A percentile compares a stretch with the other conserved stretches of the same genome.
Conservation (phyloP, 495 filamentous ascomycete genomes). For the Trichoderma orchidacearum region DNA sequence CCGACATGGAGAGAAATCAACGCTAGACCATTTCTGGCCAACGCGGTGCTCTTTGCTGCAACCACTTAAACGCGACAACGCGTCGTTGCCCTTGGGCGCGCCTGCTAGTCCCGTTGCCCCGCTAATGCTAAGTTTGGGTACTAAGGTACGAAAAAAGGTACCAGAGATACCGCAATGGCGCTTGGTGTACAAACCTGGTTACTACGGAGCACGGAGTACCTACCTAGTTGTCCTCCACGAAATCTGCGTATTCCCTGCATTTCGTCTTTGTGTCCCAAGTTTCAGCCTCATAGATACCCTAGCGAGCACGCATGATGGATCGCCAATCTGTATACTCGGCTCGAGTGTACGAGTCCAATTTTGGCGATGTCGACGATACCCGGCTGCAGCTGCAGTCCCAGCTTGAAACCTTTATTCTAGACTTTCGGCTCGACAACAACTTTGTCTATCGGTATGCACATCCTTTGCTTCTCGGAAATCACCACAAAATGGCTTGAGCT, state of each 20-base stretch:
- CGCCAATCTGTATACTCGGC: constrained; percentile 72
- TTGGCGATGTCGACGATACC: constrained; percentile 38
- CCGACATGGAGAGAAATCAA: not conserved
- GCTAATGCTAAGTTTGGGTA: too few relatives aligned
- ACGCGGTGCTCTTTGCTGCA: not conserved
- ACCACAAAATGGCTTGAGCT: not conserved
- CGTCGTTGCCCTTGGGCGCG: constrained; percentile 9
- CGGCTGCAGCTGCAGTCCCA: constrained; percentile 44
- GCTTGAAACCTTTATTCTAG: constrained; percentile 75
- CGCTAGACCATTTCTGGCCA: not conserved
- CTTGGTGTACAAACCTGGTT: too few relatives aligned
- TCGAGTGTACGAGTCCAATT: constrained; percentile 59
- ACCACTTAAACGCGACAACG: constrained; percentile 11
- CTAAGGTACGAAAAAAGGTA: too few relatives aligned
- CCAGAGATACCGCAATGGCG: too few relatives aligned
- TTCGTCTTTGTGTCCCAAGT: not conserved
- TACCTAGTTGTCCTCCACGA: not conserved
- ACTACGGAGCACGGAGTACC: too few relatives aligned
- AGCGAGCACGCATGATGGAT: constrained; percentile 57
- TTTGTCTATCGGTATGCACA: constrained; percentile 80
- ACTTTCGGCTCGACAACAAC: constrained; percentile 89
- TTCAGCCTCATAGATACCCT: not conserved
- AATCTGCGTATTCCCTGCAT: not conserved
- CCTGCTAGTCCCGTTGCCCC: not conserved
- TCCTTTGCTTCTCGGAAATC: not conserved